Conservation (phyloP, 1,284 basidiomycete species). For the Cryptococcus sp. region DNA sequence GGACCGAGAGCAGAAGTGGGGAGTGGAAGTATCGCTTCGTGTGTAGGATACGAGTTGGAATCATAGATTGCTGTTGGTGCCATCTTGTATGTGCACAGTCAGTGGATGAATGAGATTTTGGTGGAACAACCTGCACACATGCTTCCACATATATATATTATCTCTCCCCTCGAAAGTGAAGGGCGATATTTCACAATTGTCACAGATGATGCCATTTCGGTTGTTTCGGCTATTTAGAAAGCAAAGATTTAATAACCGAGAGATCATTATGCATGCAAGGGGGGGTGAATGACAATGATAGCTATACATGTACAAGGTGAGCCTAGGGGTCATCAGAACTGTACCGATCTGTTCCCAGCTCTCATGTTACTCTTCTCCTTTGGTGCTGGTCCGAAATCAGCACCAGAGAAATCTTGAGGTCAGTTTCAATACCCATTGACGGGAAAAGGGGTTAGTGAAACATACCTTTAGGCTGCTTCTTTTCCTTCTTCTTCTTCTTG, state of each 20-base stretch:
- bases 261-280: no score
- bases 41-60: neutral
- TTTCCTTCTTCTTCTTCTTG: constrained; percentile 36
- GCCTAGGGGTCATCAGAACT: constrained; percentile 18
- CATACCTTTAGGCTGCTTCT: constrained; percentile 21
- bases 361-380: constrained; percentile 43
- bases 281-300: no score
- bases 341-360: constrained; percentile 40
- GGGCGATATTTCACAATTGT: no score
- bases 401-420: neutral
- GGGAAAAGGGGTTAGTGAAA: neutral
- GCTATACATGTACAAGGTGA: no score
- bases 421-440: neutral
- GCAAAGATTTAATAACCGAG: no score
- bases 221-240: no score
- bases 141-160: no score
- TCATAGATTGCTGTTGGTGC: neutral
- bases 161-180: no score
- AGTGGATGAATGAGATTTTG: no score
- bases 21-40: neutral
- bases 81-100: neutral
- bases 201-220: no score
- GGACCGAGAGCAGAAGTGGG: neutral
- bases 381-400: constrained; percentile 15
- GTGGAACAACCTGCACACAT: no score